Conservation (phyloP, 148 eudicot genomes). For the Camellia sinensis region DNA sequence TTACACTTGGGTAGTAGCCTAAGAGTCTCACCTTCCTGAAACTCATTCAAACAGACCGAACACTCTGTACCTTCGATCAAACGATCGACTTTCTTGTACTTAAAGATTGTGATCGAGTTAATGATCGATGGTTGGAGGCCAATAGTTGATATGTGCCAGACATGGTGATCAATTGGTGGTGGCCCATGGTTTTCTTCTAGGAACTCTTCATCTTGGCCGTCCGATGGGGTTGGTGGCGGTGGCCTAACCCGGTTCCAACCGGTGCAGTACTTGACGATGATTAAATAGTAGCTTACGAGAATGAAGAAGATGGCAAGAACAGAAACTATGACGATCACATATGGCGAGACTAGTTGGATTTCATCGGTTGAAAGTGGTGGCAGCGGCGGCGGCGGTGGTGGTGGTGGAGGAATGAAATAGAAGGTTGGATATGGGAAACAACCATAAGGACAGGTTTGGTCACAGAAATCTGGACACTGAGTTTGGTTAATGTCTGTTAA, state of each 20-base stretch:
- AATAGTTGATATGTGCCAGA: constrained; percentile 49
- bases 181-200: constrained; percentile 22
- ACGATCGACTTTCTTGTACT: constrained; percentile 37
- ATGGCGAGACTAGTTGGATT: constrained; percentile 21
- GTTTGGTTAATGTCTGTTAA: constrained; percentile 19
- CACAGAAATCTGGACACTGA: constrained; percentile 28
- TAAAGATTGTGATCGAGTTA: constrained; percentile 36
- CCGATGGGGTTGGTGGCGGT: neutral
- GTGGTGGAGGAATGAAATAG: neutral
- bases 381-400: constrained; percentile 14
- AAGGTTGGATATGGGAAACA: constrained; percentile 12
- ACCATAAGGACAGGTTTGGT: constrained; percentile 13
- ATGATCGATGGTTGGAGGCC: constrained; percentile 48
- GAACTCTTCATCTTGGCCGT: neutral
- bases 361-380: constrained; percentile 18
- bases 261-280: constrained; percentile 26
- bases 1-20: constrained; percentile 56
- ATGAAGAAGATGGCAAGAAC: constrained; percentile 28
- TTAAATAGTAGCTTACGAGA: constrained; percentile 29
- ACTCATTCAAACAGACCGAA: constrained; percentile 53
- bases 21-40: constrained; percentile 45
- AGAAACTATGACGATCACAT: constrained; percentile 24
- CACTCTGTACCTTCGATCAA: constrained; percentile 51
- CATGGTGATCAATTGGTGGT: constrained; percentile 37
- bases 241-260: constrained; percentile 10